Percentiles rank a stretch among this genome's conserved stretches.
Conservation (phyloP, 202 grass and related monocot genomes). For the Digitaria exilis region DNA sequence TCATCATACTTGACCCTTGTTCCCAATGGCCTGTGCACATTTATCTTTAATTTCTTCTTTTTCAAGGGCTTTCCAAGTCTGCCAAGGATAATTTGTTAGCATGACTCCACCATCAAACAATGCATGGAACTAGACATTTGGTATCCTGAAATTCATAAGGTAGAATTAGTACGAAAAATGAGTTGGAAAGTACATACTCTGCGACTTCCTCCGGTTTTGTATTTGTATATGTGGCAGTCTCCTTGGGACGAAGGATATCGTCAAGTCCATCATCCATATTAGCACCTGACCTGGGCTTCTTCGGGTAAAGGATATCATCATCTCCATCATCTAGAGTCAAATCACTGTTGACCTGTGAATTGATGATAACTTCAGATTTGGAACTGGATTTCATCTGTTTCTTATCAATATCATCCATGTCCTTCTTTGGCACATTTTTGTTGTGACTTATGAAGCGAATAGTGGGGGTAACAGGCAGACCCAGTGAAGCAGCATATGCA, state of each 20-base stretch:
- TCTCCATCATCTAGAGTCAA: slow-evolving; percentile 48
- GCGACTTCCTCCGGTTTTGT: slow-evolving; percentile 32
- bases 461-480: slow-evolving; percentile 70
- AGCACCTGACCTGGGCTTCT: slow-evolving; percentile 38
- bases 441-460: slow-evolving; percentile 71
- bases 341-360: slow-evolving; percentile 34
- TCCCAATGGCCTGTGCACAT: slow-evolving; percentile 74
- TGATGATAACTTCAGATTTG: slow-evolving; percentile 41
- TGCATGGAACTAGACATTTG: background rate
- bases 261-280: slow-evolving; percentile 42
- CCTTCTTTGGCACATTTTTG: slow-evolving; percentile 38
- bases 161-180: background rate
- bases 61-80: slow-evolving; percentile 62
- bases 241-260: slow-evolving; percentile 55
- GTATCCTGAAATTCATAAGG: slow-evolving; percentile 8
- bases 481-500: slow-evolving; percentile 79
- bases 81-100: slow-evolving; percentile 29
- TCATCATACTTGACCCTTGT: slow-evolving; percentile 90
- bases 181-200: slow-evolving; percentile 45
- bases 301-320: slow-evolving; percentile 79
- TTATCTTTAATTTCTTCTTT: slow-evolving; percentile 98
- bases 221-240: slow-evolving; percentile 33
- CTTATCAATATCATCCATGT: slow-evolving; percentile 29
- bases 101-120: slow-evolving; percentile 3
- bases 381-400: slow-evolving; percentile 30